Base-by-base conservation (phyloP, 495 filamentous ascomycete species). In the Penicillium maclennaniae region DNA sequence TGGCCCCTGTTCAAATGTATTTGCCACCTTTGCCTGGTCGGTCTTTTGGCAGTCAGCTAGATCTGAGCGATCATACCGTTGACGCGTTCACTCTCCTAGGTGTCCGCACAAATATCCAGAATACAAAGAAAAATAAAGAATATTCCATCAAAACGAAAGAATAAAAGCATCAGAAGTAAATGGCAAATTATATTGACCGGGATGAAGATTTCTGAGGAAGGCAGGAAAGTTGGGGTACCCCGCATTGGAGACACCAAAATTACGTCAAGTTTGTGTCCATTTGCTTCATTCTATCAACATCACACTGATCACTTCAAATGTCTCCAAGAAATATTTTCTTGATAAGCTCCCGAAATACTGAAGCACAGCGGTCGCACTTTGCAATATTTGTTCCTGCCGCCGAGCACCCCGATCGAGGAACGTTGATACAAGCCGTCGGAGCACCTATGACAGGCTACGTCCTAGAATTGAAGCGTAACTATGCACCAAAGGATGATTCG, bases 391-490 rank as follows among this genome's bases (percentile, higher is more conserved):
- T 72, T 43, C 67, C 69, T 16, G 54, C 55, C 14, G 55, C 52
- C 8, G 16, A 27, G 10, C 41, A 58, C 14, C 43, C 50, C 27
- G 48, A 49, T 0, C 37, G 31, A 23, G 65, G 67, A 20, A 68
- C 59, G n/a, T 14, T 68, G 27, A 72, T 72, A 17, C 55, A 70
- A 28, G 69, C 65, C 8, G 51, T 68, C 21, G 68, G 68, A 12
- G 61, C 67, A 16, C 67, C 63, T 0, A 69, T 66, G 66, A 43
- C 54, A 2, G 69, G 68, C n/a, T 72, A 65, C 42, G 28, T 21
- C 6, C 64, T 65, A 9, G 61, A 69, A 40, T 72, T 69, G 56
- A 59, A 68, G 38, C 58, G 68, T 10, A 65, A 62, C n/a, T 61
- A 66, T 21, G 47, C 43, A 37, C 42, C 49, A 10, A 36, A 38